Evolutionary conservation across 2,329 filamentous ascomycete species (phyloP).

Genomic region (Verticillium tricorpus): DNA sequence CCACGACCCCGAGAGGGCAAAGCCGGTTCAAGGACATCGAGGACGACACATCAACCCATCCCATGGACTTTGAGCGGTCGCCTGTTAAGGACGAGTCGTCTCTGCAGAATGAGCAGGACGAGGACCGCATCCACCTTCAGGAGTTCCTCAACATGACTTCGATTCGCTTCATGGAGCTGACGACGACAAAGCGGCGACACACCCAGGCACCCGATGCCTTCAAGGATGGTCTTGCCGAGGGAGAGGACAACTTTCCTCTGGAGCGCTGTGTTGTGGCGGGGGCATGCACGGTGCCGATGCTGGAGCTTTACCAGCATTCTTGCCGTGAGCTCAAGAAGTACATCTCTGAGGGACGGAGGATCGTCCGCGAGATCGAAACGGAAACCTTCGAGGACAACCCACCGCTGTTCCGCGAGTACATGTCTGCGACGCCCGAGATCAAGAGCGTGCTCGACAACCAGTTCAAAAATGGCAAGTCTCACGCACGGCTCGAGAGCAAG

Average conservation of each 20-base stretch:
- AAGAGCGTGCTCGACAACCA: constrained; percentile 89
- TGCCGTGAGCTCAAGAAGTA: constrained; percentile 96
- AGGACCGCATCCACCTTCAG: constrained; percentile 72
- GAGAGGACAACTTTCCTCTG: constrained; percentile 52
- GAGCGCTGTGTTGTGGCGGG: constrained; percentile 83
- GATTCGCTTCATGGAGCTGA: constrained; percentile 97
- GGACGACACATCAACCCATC: constrained; percentile 36
- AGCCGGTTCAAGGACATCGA: constrained; percentile 51
- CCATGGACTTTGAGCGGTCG: constrained; percentile 39
- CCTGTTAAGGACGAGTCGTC: constrained; percentile 35
- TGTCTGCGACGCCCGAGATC: constrained; percentile 77
- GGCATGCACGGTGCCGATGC: constrained; percentile 85
- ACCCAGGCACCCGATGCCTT: constrained; percentile 61
- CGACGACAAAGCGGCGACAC: constrained; percentile 88
- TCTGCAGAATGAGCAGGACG: constrained; percentile 43
- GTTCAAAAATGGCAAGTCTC: constrained; percentile 95
- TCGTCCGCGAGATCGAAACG: constrained; percentile 85
- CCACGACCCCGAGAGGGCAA: constrained; percentile 52
- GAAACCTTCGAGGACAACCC: constrained; percentile 90
- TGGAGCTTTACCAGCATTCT: constrained; percentile 92
- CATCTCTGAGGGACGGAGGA: constrained; percentile 85
- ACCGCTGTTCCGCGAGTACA: constrained; percentile 85
- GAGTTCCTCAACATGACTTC: constrained; percentile 94
- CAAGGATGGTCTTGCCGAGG: constrained; percentile 34
- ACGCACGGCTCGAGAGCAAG: constrained; percentile 85